Conservation (phyloP, 495 filamentous ascomycete species). For the Penicillium cosmopolitanum region DNA sequence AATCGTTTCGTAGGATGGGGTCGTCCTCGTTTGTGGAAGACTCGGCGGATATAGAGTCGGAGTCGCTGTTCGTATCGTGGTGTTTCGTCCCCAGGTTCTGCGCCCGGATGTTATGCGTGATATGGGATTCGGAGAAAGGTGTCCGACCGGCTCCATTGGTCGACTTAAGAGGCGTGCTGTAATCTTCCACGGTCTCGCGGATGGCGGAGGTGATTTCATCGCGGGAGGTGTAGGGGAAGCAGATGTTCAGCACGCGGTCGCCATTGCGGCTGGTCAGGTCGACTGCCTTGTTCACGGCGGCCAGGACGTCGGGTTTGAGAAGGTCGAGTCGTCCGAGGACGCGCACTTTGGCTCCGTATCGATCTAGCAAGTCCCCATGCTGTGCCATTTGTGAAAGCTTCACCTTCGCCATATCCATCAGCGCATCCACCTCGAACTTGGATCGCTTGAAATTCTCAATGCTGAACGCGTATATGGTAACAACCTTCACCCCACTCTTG, state of each 20-base stretch:
- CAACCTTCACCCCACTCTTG: constrained; percentile 88
- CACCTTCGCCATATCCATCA: constrained; percentile 97
- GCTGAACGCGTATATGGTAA: constrained; percentile 97
- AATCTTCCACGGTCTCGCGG: constrained; percentile 80
- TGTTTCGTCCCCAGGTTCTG: constrained; percentile 50
- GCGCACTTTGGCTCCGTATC: constrained; percentile 85
- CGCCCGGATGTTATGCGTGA: constrained; percentile 77
- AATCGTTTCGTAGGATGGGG: constrained; percentile 31
- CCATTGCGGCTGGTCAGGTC: constrained; percentile 83
- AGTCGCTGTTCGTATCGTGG: constrained; percentile 42
- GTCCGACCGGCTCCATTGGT: constrained; percentile 50
- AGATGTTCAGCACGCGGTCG: constrained; percentile 86
- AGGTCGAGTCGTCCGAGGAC: constrained; percentile 82
- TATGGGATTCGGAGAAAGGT: constrained; percentile 83
- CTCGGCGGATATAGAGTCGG: constrained; percentile 39
- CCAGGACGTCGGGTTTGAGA: constrained; percentile 81
- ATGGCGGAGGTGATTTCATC: constrained; percentile 97
- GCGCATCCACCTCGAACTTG: constrained; percentile 94
- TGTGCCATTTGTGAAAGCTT: constrained; percentile 89
- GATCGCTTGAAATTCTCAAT: constrained; percentile 99
- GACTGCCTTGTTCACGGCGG: constrained; percentile 80
- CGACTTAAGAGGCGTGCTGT: constrained; percentile 63
- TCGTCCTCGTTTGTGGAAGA: constrained; percentile 42
- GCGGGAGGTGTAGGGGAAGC: constrained; percentile 94
- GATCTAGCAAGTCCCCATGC: constrained; percentile 90